Base-by-base conservation (phyloP, 1,139 yeast species). In the Sugiyamaella novakii region DNA sequence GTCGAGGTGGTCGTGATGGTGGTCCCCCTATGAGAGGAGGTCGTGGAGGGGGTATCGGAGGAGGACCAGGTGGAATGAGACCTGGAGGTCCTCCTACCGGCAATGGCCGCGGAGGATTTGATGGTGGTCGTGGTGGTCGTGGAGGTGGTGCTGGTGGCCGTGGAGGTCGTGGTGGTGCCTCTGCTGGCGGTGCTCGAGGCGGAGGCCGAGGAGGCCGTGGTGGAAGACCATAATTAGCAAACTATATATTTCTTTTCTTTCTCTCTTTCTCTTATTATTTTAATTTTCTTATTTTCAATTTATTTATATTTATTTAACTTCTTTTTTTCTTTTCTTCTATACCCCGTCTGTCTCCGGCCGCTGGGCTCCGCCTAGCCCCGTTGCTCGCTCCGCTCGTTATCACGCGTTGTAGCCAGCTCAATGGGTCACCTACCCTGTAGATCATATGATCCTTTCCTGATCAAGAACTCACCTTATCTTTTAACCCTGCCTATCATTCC, bases 21-120 rank as follows among this genome's bases (percentile, higher is more conserved):
- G 28, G 35, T 14, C 31, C 17, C 8, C 38, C 30, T 14, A 41
- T 41, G 45, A 41, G 43, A 25, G 43, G 45, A 5, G 45, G 44
- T 40, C 36, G 44, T 10, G 42, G 42, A n/a, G 41, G 41, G 12
- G 24, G 33, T 25, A 22, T 17, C 8, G 21, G 28, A 4, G 42
- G 33, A 17, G 33, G 42, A n/a, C 12, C 12, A 17, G 42, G 33
- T 15, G 21, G 6, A 6, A 12, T 19, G 8, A 28, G 42, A 10
- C 21, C 33, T 6, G 22, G 42, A 4, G 21, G 41, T 12, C 30
- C 30, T 25, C 21, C 31, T 3, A n/a, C 10, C 12, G 18, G 22
- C 21, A 29, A 22, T 22, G 34, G 43, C 10, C 27, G 12, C 25
- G 40, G 30, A 10, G 30, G 30, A 5, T 30, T 19, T 36, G 40